These are phyloP conservation scores for Russula ochroleuca DNA, from an alignment of 768 basidiomycete species.

Conservation along the genomic window DNA sequence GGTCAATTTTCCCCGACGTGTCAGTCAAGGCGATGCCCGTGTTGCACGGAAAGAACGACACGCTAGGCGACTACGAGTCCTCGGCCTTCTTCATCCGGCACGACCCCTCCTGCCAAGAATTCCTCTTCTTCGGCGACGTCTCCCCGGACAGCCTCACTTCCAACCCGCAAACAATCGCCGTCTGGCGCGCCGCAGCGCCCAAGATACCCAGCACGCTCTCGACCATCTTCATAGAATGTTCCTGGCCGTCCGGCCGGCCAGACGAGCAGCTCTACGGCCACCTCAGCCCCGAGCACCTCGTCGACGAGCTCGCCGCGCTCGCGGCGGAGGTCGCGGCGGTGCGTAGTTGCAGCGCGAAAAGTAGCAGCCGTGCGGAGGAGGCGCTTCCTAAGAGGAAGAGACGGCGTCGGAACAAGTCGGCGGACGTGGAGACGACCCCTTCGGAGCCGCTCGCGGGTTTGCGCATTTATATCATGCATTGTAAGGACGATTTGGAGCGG, in stretches of 20 bases:
- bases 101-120: constrained; percentile 56
- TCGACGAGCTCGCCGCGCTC: constrained; percentile 65
- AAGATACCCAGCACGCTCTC: constrained; percentile 65
- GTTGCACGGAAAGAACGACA: constrained; percentile 60
- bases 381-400: constrained; percentile 33
- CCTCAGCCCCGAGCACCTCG: constrained; percentile 74
- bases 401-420: constrained; percentile 38
- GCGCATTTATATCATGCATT: constrained; percentile 77
- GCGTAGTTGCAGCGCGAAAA: constrained; percentile 28
- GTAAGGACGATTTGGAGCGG: constrained; percentile 67
- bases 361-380: no score
- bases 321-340: constrained; percentile 60
- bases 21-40: constrained; percentile 66
- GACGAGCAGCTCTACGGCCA: constrained; percentile 78
- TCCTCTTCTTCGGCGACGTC: constrained; percentile 94
- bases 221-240: constrained; percentile 94
- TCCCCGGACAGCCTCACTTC: constrained; percentile 76
- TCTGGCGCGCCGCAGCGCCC: constrained; percentile 81
- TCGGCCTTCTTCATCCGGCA: constrained; percentile 83
- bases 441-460: constrained; percentile 54
- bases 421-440: constrained; percentile 38
- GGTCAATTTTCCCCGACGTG: constrained; percentile 47
- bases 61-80: constrained; percentile 59
- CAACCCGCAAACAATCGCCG: constrained; percentile 54
- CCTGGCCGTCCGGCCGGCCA: constrained; percentile 70